A percentile compares a stretch with the other conserved stretches of the same genome.
Conservation (phyloP, 768 basidiomycete genomes). For the Leccinellum rugosiceps region DNA sequence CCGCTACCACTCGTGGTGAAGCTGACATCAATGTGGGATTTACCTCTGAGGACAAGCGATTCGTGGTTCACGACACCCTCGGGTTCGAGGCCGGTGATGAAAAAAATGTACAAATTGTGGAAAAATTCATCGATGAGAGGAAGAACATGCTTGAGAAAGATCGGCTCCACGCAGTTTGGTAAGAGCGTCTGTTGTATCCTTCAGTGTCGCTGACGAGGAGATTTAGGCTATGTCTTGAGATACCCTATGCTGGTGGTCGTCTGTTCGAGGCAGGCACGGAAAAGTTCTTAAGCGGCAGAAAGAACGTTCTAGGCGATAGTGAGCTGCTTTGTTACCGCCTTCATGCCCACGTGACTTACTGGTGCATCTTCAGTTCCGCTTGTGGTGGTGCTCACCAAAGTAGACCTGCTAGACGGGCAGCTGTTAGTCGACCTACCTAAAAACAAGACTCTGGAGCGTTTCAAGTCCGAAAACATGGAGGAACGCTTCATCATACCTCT, state of each 20-base stretch:
- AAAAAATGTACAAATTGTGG: conserved; percentile 6
- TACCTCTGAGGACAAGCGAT: conserved; percentile 6
- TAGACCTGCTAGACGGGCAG: conserved; percentile 4
- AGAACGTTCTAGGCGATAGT: conserved; percentile 8
- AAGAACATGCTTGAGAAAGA: background rate
- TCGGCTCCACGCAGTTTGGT: conserved; percentile 17
- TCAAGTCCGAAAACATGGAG: background rate
- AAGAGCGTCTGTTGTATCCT: background rate
- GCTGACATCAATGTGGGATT: conserved; percentile 12
- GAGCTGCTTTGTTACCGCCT: background rate
- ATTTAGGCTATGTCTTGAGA: conserved; percentile 16
- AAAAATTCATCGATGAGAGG: conserved; percentile 1
- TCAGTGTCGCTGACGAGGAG: background rate
- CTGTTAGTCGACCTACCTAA: background rate
- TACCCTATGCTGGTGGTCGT: conserved; percentile 11
- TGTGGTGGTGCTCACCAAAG: conserved; percentile 17
- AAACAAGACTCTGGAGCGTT: background rate
- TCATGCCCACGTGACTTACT: conserved; percentile 1
- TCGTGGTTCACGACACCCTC: conserved; percentile 19
- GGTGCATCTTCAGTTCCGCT: background rate
- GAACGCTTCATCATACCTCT: conserved; percentile 2
- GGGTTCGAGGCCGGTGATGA: conserved; percentile 15
- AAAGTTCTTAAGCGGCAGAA: conserved; percentile 3
- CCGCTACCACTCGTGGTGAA: background rate
- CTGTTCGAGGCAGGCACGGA: conserved; percentile 15